These are phyloP conservation scores for Trichoderma lentiforme DNA, from an alignment of 2,329 filamentous ascomycete species.

Conservation along the genomic window DNA sequence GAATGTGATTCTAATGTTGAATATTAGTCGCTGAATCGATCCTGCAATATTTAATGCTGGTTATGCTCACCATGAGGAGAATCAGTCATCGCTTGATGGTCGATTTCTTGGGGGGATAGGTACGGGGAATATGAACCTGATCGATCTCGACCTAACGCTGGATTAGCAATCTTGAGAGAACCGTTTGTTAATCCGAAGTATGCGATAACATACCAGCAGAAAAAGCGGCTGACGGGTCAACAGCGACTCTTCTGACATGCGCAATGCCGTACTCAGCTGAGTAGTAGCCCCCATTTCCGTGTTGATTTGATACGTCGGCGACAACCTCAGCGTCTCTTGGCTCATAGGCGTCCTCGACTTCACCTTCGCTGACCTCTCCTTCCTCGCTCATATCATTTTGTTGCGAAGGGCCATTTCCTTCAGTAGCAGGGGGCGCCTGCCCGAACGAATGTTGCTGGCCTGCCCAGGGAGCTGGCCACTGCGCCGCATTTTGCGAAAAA, in stretches of 20 bases:
- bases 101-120: slow-evolving; percentile 48
- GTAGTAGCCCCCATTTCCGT: not conserved
- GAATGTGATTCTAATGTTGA: not conserved
- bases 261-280: not conserved
- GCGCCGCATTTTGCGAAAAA: slow-evolving; percentile 22
- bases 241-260: not conserved
- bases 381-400: slow-evolving; percentile 53
- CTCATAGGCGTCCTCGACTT: slow-evolving; percentile 57
- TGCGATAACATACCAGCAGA: not conserved
- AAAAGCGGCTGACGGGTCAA: not conserved
- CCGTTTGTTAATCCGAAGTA: not conserved
- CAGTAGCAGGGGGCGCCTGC: not conserved
- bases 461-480: slow-evolving; percentile 10
- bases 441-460: not conserved
- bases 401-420: not conserved
- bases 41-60: not conserved
- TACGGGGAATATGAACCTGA: slow-evolving; percentile 53
- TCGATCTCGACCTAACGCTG: slow-evolving; percentile 36
- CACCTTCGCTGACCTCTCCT: slow-evolving; percentile 71
- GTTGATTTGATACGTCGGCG: not conserved
- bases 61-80: not conserved
- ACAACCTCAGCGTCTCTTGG: slow-evolving; percentile 27
- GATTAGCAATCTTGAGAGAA: not conserved
- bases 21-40: not conserved
- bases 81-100: slow-evolving; percentile 19